Conservation (phyloP, 2,329 filamentous ascomycete species). For the Aurifilum marmelostoma region DNA sequence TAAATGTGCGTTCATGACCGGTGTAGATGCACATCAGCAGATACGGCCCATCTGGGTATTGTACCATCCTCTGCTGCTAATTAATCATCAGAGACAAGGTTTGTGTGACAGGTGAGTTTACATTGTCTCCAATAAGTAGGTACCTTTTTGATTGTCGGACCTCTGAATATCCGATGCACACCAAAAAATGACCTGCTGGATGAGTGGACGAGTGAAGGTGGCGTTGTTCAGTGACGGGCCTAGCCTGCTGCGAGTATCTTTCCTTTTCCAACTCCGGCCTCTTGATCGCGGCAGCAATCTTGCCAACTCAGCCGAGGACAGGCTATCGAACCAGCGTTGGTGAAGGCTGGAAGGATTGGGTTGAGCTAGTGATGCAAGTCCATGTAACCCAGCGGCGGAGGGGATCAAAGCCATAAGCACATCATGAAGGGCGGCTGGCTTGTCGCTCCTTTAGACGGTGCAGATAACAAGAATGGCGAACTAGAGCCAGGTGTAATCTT, state of each 20-base stretch:
- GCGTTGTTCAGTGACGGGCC: neutral
- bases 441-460: neutral
- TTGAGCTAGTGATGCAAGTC: constrained; percentile 6
- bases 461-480: neutral
- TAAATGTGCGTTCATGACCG: neutral
- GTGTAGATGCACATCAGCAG: neutral
- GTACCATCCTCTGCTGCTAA: neutral
- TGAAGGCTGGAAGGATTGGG: neutral
- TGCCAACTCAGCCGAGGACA: neutral
- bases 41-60: neutral
- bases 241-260: neutral
- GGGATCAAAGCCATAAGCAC: too few species aligned
- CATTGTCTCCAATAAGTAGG: neutral
- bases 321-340: neutral
- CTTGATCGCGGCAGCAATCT: neutral
- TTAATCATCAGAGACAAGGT: neutral
- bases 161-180: neutral
- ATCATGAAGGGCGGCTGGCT: neutral
- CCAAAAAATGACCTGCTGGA: neutral
- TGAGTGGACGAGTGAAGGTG: too few species aligned
- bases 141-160: neutral
- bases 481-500: neutral
- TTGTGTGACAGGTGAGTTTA: neutral
- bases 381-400: neutral
- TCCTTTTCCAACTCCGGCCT: neutral